Conservation (phyloP, 177 flowering plant species). For the Vitis hybrid region DNA sequence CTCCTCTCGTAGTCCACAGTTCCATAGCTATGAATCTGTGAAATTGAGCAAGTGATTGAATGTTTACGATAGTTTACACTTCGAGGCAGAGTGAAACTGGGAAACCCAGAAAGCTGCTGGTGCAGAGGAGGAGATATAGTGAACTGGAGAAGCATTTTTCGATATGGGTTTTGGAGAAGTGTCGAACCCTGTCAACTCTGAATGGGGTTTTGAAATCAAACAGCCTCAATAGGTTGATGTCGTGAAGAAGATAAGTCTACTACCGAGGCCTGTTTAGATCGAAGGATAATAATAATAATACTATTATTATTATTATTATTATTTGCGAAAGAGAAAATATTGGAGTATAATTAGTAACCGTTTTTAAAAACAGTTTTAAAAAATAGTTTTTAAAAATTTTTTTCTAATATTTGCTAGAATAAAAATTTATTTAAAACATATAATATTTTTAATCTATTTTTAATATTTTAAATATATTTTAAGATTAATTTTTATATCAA, state of each 20-base stretch:
- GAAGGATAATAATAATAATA: too few species aligned
- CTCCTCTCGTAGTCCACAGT: slow-evolving; percentile 66
- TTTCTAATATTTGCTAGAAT: too few species aligned
- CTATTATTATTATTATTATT: too few species aligned
- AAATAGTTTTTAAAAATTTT: neutral
- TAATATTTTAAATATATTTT: too few species aligned
- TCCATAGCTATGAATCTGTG: slow-evolving; percentile 59
- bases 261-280: too few species aligned
- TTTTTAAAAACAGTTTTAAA: too few species aligned
- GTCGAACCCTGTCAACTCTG: neutral
- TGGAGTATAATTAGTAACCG: too few species aligned
- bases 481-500: neutral
- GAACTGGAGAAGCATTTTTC: slow-evolving; percentile 44
- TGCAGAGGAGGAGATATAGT: slow-evolving; percentile 21
- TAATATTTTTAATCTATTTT: too few species aligned
- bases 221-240: neutral
- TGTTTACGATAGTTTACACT: slow-evolving; percentile 1
- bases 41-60: slow-evolving; percentile 34
- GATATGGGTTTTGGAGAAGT: slow-evolving; percentile 6
- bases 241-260: neutral
- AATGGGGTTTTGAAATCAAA: neutral
- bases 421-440: too few species aligned
- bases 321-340: too few species aligned
- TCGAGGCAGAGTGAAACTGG: slow-evolving; percentile 8
- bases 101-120: slow-evolving; percentile 15